phyloP scores from a whole-genome alignment of 2,329 filamentous ascomycete species.

The Monilinia laxa region DNA sequence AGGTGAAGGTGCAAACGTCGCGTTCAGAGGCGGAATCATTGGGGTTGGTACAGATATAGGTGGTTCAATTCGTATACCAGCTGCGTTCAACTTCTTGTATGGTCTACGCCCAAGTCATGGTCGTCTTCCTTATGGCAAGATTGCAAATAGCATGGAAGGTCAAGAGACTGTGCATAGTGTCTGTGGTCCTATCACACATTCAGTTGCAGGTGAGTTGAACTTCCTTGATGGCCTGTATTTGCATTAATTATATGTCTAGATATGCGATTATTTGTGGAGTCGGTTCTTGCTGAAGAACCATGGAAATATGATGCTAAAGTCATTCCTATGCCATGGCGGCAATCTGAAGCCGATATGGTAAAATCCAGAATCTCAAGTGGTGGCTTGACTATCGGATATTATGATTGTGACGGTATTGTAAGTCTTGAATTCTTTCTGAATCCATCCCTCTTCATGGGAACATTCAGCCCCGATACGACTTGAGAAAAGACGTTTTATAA shows the following conservation, averaged over 20 bases:
- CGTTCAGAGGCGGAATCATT: conserved; percentile 37
- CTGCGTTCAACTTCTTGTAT: conserved; percentile 43
- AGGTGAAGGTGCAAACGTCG: conserved; percentile 41
- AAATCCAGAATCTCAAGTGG: conserved; percentile 42
- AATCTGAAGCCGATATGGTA: conserved; percentile 36
- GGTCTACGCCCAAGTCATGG: conserved; percentile 41
- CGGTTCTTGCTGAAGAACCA: conserved; percentile 39
- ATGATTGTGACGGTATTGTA: conserved; percentile 41
- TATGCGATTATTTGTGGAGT: conserved; percentile 41
- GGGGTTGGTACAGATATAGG: conserved; percentile 41
- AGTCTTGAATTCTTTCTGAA: conserved; percentile 18
- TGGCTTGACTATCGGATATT: conserved; percentile 41
- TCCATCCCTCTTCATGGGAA: background rate
- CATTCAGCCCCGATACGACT: no score
- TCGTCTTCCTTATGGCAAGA: conserved; percentile 38
- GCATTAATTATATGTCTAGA: conserved; percentile 33
- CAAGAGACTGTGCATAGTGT: conserved; percentile 42
- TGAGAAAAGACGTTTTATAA: conserved; percentile 38
- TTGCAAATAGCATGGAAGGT: conserved; percentile 45
- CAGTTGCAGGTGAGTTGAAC: conserved; percentile 43
- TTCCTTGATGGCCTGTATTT: conserved; percentile 32
- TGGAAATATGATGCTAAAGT: conserved; percentile 44
- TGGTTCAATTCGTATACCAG: conserved; percentile 41
- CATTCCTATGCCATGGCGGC: conserved; percentile 46
- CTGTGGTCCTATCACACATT: conserved; percentile 39